Percentiles rank a stretch among this genome's conserved stretches.
Conservation (phyloP, 2,329 filamentous ascomycete species). For the Colletotrichum aenigma region DNA sequence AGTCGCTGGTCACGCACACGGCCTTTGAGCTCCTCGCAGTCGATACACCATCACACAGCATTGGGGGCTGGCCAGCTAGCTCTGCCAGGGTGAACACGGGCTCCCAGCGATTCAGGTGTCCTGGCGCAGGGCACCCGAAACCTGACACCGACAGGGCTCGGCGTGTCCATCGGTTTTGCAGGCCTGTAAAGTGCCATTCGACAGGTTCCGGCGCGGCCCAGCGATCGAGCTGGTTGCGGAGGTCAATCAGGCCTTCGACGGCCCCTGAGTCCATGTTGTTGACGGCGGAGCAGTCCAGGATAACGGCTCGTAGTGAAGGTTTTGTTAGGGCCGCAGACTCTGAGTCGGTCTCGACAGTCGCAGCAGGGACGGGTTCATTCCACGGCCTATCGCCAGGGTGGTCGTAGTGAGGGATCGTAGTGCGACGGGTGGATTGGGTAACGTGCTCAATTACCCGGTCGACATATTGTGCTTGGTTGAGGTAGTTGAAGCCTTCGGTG, state of each 20-base stretch:
- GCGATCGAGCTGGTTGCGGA: constrained; percentile 57
- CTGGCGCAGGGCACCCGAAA: constrained; percentile 49
- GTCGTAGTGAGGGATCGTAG: constrained; percentile 18
- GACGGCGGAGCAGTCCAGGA: constrained; percentile 63
- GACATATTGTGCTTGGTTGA: constrained; percentile 55
- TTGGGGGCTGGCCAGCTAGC: constrained; percentile 7
- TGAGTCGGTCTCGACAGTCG: not conserved
- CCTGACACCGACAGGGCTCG: constrained; percentile 59
- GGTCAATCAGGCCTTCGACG: constrained; percentile 59
- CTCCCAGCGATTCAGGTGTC: not conserved
- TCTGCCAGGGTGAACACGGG: constrained; percentile 24
- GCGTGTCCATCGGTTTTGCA: constrained; percentile 61
- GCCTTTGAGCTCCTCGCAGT: not conserved
- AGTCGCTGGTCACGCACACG: not conserved
- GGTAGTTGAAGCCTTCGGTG: constrained; percentile 60
- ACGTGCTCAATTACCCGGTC: constrained; percentile 52
- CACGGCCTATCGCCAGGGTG: constrained; percentile 49
- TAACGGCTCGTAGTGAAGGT: constrained; percentile 55
- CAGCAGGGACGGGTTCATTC: constrained; percentile 52
- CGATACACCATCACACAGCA: not conserved
- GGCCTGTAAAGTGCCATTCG: constrained; percentile 58
- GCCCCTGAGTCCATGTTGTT: constrained; percentile 62
- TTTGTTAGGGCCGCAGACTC: not conserved
- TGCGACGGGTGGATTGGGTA: constrained; percentile 42
- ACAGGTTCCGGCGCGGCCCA: constrained; percentile 52